Base-by-base conservation (phyloP, 768 basidiomycete species). In the Inosperma sp. region DNA sequence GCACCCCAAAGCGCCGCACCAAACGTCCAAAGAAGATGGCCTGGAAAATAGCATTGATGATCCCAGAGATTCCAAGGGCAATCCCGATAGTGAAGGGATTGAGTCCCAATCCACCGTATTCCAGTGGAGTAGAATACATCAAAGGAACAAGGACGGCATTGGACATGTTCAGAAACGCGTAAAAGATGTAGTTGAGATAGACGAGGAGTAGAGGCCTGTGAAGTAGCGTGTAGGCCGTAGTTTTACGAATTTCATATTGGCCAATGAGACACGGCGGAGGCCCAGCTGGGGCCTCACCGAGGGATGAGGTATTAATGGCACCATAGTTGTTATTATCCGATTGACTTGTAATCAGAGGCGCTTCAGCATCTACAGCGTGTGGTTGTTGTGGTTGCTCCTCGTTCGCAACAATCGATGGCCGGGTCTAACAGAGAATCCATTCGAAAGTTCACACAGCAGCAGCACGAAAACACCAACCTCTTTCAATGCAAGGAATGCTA, bases 71-170 rank as follows among this genome's bases (percentile, higher is more conserved):
- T 36, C 37, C 54, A 7, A 55, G 44, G n/a, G 45, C 54, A n/a
- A 76, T 73, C 5, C 87, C 87, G 29, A 89, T 89, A 5, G 64
- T 59, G 35, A 77, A 74, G 0, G 88, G 83, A 22, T 74, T 66
- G 31, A 89, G 69, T 3, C 85, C 85, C 4, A 88, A 75, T 2
- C 87, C 86, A 19, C 87, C 86, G 2, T 76, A 69, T 13, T 67
- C 64, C 39, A 80, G 63, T 0, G 86, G 79, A 0, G 84, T 88
- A 9, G 84, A 82, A 50, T 69, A 76, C 33, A 75, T 64, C 42
- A 78, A 65, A 9, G 75, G 75, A 19, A 64, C 52, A 12, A 78
- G 68, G 9, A 68, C 71, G 17, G 60, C 56, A 36, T 65, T 58
- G 34, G 59, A 55, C 67, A 73, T 72, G 52, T 72, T 72, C 25